Base-by-base conservation (phyloP, 768 basidiomycete species). In the Lentinula lateritia region DNA sequence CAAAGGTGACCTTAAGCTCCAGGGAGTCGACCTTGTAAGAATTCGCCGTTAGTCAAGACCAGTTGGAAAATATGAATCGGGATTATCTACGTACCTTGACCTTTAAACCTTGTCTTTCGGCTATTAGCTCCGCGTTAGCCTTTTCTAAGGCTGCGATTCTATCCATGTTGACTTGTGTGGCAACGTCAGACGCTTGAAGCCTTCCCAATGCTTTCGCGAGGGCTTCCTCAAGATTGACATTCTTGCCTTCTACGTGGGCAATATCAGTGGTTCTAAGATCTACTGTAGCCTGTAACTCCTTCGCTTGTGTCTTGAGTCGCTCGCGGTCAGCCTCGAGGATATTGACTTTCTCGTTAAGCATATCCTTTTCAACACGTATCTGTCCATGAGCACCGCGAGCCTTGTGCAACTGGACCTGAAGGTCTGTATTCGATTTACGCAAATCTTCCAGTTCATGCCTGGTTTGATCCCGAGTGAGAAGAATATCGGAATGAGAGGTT, bases 331-430 rank as follows among this genome's bases (percentile, higher is more conserved):
- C 76, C 69, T 93, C 91, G 0, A 77, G 76, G 23, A 76, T 75
- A 23, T 71, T 74, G 35, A 90, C 73, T 64, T 89, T 88, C 64
- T 92, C 89, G 20, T 67, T 73, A 50, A 92, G 70, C 41, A 83
- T 75, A 53, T 93, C 92, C 73, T 92, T 94, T 76, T 94, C 92
- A 13, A 90, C 90, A 15, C 89, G 85, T 5, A 89, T 81, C 68
- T 90, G 87, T 0, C 90, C 90, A 66, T 91, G 87, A 13, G 86
- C 84, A 20, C 85, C 83, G 58, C 90, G 87, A 54, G 92, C 88
- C 73, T 90, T 91, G 12, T 85, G 82, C 10, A 93, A 67, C 66
- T 92, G 88, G 38, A 86, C 75, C 67, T 92, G 90, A 53, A 85
- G 78, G 6, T 93, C 91, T 7, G 81, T 75, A 69, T 90, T 92